Evolutionary conservation across 495 filamentous ascomycete species (phyloP).

Genomic region (Daldinia bambusicola): DNA sequence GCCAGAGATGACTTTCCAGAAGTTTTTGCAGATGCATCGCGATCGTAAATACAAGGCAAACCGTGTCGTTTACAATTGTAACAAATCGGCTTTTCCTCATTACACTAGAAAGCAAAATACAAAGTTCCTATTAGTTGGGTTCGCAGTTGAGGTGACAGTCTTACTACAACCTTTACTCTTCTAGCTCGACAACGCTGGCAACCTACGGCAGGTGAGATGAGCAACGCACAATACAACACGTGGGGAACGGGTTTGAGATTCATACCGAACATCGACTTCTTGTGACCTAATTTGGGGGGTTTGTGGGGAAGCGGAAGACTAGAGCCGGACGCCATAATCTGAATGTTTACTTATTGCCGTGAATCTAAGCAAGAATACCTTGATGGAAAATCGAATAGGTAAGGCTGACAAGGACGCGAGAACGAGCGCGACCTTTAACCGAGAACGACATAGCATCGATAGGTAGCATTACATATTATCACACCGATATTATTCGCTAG

Average conservation of each 20-base stretch:
- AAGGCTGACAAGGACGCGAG: conserved; percentile 5
- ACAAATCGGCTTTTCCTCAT: conserved; percentile 55
- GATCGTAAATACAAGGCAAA: conserved; percentile 49
- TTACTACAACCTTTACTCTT: conserved; percentile 50
- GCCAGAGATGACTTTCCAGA: conserved; percentile 13
- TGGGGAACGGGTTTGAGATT: neutral
- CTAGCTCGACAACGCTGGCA: conserved; percentile 52
- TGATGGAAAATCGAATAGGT: neutral
- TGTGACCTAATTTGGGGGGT: conserved; percentile 34
- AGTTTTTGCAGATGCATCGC: conserved; percentile 22
- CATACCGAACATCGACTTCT: conserved; percentile 42
- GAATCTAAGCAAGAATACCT: neutral
- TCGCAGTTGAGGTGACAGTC: neutral
- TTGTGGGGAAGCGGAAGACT: conserved; percentile 4
- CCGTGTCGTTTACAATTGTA: conserved; percentile 51
- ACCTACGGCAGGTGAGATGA: conserved; percentile 38
- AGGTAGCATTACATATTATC: neutral
- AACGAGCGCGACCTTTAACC: conserved; percentile 9
- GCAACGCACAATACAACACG: neutral
- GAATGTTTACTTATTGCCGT: neutral
- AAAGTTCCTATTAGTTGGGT: neutral
- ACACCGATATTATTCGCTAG: neutral
- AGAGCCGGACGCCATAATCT: conserved; percentile 27
- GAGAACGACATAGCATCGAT: conserved; percentile 1
- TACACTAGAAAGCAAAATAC: conserved; percentile 44